Percentiles rank a stretch among this genome's conserved stretches.
phyloP scores from a whole-genome alignment of 495 filamentous ascomycete genomes.

The Rostrohypoxylon terebratum region DNA sequence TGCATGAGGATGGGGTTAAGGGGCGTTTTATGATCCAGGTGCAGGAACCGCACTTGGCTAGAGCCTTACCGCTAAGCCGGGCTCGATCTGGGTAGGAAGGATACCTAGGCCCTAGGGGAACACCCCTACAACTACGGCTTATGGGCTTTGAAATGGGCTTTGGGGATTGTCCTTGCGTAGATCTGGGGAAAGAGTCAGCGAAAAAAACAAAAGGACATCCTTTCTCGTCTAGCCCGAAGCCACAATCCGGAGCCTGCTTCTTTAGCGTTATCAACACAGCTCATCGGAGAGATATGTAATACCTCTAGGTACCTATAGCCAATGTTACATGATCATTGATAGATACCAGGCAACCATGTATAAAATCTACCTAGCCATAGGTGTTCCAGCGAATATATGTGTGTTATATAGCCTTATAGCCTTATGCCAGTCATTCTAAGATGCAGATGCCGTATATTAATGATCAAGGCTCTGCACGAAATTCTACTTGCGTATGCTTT shows the following conservation, averaged over 20 bases:
- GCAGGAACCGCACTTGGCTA: background rate
- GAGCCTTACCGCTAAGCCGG: slow-evolving; percentile 8
- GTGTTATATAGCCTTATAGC: slow-evolving; percentile 15
- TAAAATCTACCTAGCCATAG: background rate
- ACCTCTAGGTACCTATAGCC: no score
- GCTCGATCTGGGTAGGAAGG: slow-evolving; percentile 2
- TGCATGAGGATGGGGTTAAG: slow-evolving; percentile 8
- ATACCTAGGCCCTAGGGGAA: background rate
- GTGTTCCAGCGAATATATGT: background rate
- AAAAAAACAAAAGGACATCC: slow-evolving; percentile 15
- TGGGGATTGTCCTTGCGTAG: slow-evolving; percentile 14
- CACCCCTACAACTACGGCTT: background rate
- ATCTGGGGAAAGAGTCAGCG: slow-evolving; percentile 36
- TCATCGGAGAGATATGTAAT: slow-evolving; percentile 3
- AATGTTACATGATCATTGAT: slow-evolving; percentile 11
- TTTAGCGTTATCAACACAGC: slow-evolving; percentile 31
- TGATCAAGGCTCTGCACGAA: background rate
- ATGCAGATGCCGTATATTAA: background rate
- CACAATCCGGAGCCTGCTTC: slow-evolving; percentile 43
- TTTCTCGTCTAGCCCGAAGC: slow-evolving; percentile 26
- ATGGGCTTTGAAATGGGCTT: slow-evolving; percentile 4
- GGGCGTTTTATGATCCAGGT: slow-evolving; percentile 21
- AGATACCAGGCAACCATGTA: slow-evolving; percentile 24
- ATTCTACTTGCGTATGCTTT: background rate
- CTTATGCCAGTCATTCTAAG: background rate